Evolutionary conservation across 495 filamentous ascomycete species (phyloP).

Genomic region (Aspergillus indologenus): DNA sequence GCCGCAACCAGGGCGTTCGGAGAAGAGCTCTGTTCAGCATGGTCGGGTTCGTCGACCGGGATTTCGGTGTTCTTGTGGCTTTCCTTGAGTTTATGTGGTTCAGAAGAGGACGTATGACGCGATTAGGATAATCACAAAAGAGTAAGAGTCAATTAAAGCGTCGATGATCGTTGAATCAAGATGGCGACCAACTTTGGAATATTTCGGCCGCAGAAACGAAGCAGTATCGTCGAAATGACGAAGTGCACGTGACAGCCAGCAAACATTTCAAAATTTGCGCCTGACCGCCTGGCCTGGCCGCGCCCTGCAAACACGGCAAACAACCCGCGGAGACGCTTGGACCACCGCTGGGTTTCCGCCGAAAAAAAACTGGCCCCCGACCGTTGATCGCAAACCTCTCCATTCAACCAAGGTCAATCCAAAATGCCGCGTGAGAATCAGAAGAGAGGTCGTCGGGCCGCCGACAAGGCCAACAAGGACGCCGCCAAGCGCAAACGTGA

Average conservation of each 20-base stretch:
- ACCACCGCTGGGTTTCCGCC: slow-evolving; percentile 39
- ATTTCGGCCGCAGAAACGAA: not conserved
- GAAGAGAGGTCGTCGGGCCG: slow-evolving; percentile 64
- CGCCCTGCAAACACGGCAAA: slow-evolving; percentile 32
- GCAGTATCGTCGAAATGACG: slow-evolving; percentile 1
- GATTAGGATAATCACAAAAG: too few species aligned
- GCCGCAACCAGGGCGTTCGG: not conserved
- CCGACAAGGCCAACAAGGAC: slow-evolving; percentile 47
- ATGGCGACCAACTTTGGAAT: too few species aligned
- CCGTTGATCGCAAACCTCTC: slow-evolving; percentile 2
- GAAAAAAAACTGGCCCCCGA: slow-evolving; percentile 13
- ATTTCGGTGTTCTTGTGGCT: too few species aligned
- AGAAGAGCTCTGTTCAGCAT: not conserved
- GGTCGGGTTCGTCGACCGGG: too few species aligned
- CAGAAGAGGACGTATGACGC: too few species aligned
- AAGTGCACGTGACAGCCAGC: not conserved
- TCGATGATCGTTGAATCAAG: too few species aligned
- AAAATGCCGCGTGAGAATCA: slow-evolving; percentile 57
- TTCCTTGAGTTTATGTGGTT: too few species aligned
- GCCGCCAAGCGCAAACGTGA: slow-evolving; percentile 44
- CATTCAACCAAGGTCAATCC: not conserved
- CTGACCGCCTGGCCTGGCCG: not conserved
- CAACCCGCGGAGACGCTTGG: slow-evolving; percentile 38
- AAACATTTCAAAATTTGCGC: not conserved
- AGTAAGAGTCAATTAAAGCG: too few species aligned